Conservation (phyloP, 148 eudicot genomes). For the Rhododendron kiyosumense region DNA sequence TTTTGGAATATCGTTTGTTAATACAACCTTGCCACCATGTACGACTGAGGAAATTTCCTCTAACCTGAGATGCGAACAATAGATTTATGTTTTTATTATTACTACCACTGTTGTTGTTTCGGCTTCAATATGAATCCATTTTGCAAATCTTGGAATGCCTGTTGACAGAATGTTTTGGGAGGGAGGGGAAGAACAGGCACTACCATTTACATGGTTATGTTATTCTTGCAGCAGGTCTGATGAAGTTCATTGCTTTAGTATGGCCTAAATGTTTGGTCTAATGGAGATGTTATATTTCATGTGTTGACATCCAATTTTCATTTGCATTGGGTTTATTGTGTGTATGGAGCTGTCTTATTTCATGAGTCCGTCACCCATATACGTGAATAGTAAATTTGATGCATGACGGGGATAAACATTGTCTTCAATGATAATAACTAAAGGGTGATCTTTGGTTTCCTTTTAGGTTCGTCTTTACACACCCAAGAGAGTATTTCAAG, state of each 20-base stretch:
- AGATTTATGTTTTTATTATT: neutral
- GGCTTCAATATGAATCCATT: neutral
- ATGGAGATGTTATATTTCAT: neutral
- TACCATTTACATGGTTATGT: neutral
- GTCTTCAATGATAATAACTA: neutral
- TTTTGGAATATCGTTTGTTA: neutral
- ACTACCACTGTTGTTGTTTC: neutral
- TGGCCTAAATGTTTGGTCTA: neutral
- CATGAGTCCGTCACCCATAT: too few relatives aligned
- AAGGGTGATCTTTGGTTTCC: neutral
- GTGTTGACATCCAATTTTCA: neutral
- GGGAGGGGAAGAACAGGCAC: neutral
- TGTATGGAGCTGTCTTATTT: neutral
- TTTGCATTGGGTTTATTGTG: neutral
- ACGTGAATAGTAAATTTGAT: neutral
- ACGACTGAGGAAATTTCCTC: neutral
- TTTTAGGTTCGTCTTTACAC: constrained; percentile 79
- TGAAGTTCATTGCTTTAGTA: neutral
- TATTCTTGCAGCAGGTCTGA: neutral
- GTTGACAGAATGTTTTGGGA: neutral
- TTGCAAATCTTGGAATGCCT: neutral
- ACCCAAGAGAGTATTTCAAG: constrained; percentile 69
- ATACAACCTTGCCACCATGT: neutral
- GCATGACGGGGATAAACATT: neutral
- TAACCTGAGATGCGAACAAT: neutral